Evolutionary conservation across 164 flowering plant genomes (phyloP).

Genomic region (Umbilicus rupestris): DNA sequence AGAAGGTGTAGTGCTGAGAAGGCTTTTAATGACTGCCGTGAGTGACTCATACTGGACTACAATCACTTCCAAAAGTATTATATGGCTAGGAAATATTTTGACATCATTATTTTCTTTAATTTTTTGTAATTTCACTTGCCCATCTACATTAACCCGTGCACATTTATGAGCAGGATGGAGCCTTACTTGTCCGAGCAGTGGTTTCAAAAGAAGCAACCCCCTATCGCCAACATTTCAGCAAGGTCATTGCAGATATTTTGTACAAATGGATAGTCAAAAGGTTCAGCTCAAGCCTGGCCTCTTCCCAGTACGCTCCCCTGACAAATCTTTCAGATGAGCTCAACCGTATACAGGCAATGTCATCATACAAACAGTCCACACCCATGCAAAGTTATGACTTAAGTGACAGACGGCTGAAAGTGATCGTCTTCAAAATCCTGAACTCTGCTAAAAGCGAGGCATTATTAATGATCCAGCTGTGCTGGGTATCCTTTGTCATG

Average conservation of each 20-base stretch:
- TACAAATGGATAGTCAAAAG: slow-evolving; percentile 40
- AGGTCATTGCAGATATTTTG: slow-evolving; percentile 40
- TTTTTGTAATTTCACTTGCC: background rate
- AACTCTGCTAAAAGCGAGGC: slow-evolving; percentile 46
- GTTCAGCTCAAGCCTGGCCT: slow-evolving; percentile 15
- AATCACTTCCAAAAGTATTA: too few species aligned
- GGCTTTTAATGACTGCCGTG: slow-evolving; percentile 85
- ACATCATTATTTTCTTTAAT: background rate
- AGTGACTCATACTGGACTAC: slow-evolving; percentile 18
- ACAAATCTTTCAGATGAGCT: slow-evolving; percentile 16
- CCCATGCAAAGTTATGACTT: slow-evolving; percentile 27
- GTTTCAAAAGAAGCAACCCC: slow-evolving; percentile 59
- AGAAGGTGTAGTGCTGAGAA: slow-evolving; percentile 74
- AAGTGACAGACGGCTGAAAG: slow-evolving; percentile 62
- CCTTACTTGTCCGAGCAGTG: slow-evolving; percentile 52
- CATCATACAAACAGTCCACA: slow-evolving; percentile 19
- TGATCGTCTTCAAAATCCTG: slow-evolving; percentile 47
- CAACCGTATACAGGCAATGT: slow-evolving; percentile 12
- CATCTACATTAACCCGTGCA: slow-evolving; percentile 2
- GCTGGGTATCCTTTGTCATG: slow-evolving; percentile 50
- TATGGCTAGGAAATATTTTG: background rate
- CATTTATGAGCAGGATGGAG: slow-evolving; percentile 49
- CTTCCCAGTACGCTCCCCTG: slow-evolving; percentile 12
- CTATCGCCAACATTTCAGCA: slow-evolving; percentile 47
- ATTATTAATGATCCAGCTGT: slow-evolving; percentile 46